phyloP scores from a whole-genome alignment of 768 basidiomycete species.

The Scleroderma bovista region DNA sequence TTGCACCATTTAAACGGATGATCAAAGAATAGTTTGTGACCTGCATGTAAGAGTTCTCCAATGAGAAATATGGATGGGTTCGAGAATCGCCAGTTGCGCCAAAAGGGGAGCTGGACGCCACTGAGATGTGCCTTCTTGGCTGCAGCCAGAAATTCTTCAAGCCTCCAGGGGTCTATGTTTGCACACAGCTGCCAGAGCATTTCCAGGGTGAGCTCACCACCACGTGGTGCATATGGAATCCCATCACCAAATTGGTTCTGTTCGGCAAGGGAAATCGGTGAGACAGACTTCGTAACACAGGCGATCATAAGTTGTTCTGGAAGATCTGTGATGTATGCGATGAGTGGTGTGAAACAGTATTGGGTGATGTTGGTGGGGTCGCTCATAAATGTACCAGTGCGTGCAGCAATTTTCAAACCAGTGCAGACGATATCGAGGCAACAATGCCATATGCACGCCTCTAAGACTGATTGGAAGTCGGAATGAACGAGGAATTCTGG shows the following conservation, averaged over 20 bases:
- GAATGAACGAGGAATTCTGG: conserved; percentile 21
- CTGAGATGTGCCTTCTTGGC: too few species aligned
- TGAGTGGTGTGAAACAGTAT: conserved; percentile 11
- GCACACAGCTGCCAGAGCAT: too few species aligned
- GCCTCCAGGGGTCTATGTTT: too few species aligned
- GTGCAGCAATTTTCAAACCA: conserved; percentile 25
- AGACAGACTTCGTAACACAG: conserved; percentile 6
- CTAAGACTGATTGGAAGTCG: conserved; percentile 22
- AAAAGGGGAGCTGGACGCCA: too few species aligned
- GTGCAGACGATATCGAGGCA: conserved; percentile 25
- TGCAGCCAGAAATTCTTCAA: too few species aligned
- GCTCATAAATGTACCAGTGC: conserved; percentile 22
- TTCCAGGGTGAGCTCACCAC: too few species aligned
- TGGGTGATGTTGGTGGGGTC: conserved; percentile 11
- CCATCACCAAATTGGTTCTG: conserved; percentile 14
- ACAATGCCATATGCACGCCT: conserved; percentile 22
- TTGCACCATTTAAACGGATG: too few species aligned
- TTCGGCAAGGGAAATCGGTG: conserved; percentile 12
- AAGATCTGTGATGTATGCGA: conserved; percentile 13
- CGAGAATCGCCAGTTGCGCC: too few species aligned
- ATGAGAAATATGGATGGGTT: too few species aligned
- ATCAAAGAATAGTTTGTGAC: too few species aligned
- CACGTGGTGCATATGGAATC: too few species aligned
- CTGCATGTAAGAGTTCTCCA: too few species aligned
- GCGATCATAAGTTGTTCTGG: conserved; percentile 15